Percentiles rank a stretch among this genome's conserved stretches.
These are phyloP conservation scores for Cladobotryum mycophilum DNA, from an alignment of 2,329 filamentous ascomycete genomes.

Conservation along the genomic window DNA sequence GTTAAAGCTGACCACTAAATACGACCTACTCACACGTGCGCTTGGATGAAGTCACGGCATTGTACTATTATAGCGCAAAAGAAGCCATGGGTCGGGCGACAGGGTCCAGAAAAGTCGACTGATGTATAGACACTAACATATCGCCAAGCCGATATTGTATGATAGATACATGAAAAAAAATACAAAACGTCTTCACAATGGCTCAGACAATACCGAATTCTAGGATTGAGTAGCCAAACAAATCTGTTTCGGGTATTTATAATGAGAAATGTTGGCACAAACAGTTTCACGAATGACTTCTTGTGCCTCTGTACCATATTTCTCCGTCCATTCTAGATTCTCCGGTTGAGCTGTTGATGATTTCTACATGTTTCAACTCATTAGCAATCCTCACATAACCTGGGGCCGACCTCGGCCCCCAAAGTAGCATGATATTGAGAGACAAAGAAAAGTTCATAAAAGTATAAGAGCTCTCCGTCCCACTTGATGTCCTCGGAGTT, in stretches of 20 bases:
- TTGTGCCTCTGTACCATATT: constrained; percentile 66
- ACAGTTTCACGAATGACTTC: constrained; percentile 65
- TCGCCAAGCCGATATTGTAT: constrained; percentile 6
- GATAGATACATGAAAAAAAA: constrained; percentile 4
- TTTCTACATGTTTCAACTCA: constrained; percentile 37
- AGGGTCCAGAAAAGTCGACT: constrained; percentile 4
- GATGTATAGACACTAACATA: not conserved
- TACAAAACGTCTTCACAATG: not conserved
- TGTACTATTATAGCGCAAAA: constrained; percentile 8
- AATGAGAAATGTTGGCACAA: constrained; percentile 64
- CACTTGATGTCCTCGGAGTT: too few species aligned
- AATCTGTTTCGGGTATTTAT: constrained; percentile 67
- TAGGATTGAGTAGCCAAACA: not conserved
- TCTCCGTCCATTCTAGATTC: constrained; percentile 64
- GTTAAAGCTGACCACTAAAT: not conserved
- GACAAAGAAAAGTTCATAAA: too few species aligned
- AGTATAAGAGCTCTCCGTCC: too few species aligned
- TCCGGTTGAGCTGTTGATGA: constrained; percentile 59
- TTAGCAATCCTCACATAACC: not conserved
- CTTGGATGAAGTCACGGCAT: not conserved
- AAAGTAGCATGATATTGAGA: too few species aligned
- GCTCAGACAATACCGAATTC: too few species aligned
- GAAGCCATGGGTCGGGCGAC: not conserved
- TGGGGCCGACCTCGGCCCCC: too few species aligned
- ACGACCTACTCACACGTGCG: not conserved